Base-by-base conservation (phyloP, 2,329 filamentous ascomycete genomes). In the Fragosphaeria purpurea region DNA sequence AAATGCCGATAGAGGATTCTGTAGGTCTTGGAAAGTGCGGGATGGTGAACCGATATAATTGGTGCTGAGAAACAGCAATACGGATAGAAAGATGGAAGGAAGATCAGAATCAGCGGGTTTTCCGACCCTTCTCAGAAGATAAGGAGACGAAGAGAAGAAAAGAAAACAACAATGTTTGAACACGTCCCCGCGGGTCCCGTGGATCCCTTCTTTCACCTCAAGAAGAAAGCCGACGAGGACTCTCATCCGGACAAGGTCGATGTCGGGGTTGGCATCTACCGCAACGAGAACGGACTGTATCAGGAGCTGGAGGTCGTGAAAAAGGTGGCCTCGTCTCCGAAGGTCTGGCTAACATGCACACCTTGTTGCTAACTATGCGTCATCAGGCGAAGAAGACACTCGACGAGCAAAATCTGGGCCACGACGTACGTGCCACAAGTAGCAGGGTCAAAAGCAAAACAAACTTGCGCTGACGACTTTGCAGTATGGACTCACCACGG, bases 251-350 rank as follows among this genome's bases (percentile, higher is more conserved):
- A 58, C 11, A 68, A 68, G 48, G 61, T 67, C 7, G 65, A 68
- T 46, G 55, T 69, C 5, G 65, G 65, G 9, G 64, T 66, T 10
- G 66, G 65, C 1, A 62, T 68, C 22, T 68, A 67, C 50, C 57
- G 65, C 6, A 65, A 64, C 39, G 63, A 67, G 44, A 30, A 59
- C 7, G 63, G 63, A 1, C 35, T 8, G 7, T 44, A 44, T 31
- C 42, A 44, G 12, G 42, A 44, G n/a, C 32, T 44, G 7, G 13
- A 8, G 7, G 42, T 44, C 6, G 42, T 44, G 7, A 33, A 43
- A 48, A 48, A 48, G 31, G 13, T 13, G 6, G 43, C 5, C 45
- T 38, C 5, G 46, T 11, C n/a, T 22, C 42, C 8, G 22, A 22
- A 22, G 22, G 22, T 22, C 22, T 22, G 2, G 22, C 22, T 22